Evolutionary conservation across 805 yeast genomes (phyloP).

Genomic region (Kazachstania psychrophila): DNA sequence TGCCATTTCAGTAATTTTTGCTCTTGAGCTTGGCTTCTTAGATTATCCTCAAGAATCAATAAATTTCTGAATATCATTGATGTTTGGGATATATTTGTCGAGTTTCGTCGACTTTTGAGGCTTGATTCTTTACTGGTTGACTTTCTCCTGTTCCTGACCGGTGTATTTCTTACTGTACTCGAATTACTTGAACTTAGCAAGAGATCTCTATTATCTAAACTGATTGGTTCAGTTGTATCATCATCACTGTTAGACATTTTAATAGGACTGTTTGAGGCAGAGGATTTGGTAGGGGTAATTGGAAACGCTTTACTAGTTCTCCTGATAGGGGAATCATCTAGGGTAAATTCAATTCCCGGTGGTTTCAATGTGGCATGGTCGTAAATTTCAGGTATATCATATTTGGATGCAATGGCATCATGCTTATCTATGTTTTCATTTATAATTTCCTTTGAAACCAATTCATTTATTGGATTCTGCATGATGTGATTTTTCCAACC

Average conservation of each 20-base stretch:
- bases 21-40: slow-evolving; percentile 70
- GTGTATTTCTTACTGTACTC: background rate
- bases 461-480: background rate
- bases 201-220: background rate
- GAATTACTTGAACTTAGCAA: background rate
- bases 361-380: too few relatives aligned
- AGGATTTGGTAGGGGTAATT: slow-evolving; percentile 1
- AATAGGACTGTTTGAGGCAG: background rate
- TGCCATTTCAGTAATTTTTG: slow-evolving; percentile 53
- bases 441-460: background rate
- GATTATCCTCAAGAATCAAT: slow-evolving; percentile 73
- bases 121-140: slow-evolving; percentile 26
- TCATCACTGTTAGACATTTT: background rate
- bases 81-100: slow-evolving; percentile 37
- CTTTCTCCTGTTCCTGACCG: slow-evolving; percentile 8
- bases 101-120: slow-evolving; percentile 17
- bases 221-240: background rate
- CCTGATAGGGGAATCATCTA: background rate
- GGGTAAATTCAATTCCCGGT: too few relatives aligned
- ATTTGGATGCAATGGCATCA: too few relatives aligned
- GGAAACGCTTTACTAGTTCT: slow-evolving; percentile 1
- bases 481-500: too few relatives aligned
- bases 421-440: background rate
- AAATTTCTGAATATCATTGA: slow-evolving; percentile 76
- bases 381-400: too few relatives aligned